Conservation (phyloP, 2,329 filamentous ascomycete species). For the Dothistroma septosporum region DNA sequence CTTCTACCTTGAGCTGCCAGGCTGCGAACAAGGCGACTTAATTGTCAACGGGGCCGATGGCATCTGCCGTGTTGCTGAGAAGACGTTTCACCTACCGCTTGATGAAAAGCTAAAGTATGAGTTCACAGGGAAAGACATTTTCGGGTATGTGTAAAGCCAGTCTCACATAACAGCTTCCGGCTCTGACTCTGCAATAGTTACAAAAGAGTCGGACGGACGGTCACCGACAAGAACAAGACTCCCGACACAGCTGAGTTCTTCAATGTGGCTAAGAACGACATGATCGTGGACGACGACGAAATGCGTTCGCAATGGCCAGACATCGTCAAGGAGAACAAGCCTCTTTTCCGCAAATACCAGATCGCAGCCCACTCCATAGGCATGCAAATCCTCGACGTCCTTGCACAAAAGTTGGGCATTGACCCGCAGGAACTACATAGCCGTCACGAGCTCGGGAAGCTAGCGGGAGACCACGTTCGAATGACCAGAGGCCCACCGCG, state of each 20-base stretch:
- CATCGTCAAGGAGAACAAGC: conserved; percentile 25
- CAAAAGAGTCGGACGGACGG: conserved; percentile 42
- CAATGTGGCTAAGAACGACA: conserved; percentile 54
- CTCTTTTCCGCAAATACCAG: conserved; percentile 44
- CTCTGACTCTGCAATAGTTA: conserved; percentile 22
- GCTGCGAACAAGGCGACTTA: conserved; percentile 27
- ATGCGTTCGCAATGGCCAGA: conserved; percentile 30
- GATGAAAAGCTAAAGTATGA: conserved; percentile 52
- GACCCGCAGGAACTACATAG: conserved; percentile 40
- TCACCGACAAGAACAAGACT: conserved; percentile 48
- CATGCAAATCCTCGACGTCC: conserved; percentile 42
- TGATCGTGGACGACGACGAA: conserved; percentile 39
- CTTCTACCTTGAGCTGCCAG: conserved; percentile 52
- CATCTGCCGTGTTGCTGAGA: conserved; percentile 38
- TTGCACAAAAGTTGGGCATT: conserved; percentile 46
- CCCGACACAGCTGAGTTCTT: conserved; percentile 55
- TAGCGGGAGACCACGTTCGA: conserved; percentile 51
- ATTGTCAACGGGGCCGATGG: conserved; percentile 28
- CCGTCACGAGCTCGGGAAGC: conserved; percentile 43
- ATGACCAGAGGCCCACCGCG: conserved; percentile 51
- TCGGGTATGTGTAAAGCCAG: conserved; percentile 22
- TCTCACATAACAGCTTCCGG: background rate
- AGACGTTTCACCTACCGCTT: conserved; percentile 46
- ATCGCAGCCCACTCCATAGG: conserved; percentile 45
- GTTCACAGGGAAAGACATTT: conserved; percentile 38